Percentiles rank a stretch among this genome's conserved stretches.
These are phyloP conservation scores for Hippophae rhamnoides DNA, from an alignment of 306 rosid species.

Conservation along the genomic window DNA sequence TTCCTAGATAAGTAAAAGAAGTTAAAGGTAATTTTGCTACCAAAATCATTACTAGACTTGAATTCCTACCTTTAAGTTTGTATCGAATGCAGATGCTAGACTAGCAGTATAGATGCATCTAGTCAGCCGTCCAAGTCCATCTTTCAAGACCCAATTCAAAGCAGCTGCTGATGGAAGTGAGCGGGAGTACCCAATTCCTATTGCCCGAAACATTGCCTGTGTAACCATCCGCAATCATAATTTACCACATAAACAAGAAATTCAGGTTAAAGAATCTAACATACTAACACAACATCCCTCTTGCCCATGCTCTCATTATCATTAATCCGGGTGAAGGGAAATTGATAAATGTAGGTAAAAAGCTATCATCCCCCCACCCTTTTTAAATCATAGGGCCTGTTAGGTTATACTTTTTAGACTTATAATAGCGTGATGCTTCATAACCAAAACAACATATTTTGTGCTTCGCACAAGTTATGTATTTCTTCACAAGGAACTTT, in stretches of 20 bases:
- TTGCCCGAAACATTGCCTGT: conserved; percentile 92
- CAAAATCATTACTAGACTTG: conserved; percentile 1
- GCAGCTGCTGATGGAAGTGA: conserved; percentile 97
- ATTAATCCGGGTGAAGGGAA: no score
- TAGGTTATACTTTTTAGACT: no score
- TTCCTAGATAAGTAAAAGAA: not conserved
- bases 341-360: no score
- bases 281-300: not conserved
- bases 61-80: conserved; percentile 68
- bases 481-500: no score
- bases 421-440: no score
- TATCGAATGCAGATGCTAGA: conserved; percentile 78
- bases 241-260: conserved; percentile 12
- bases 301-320: no score
- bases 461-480: no score
- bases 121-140: conserved; percentile 83
- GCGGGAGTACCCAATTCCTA: conserved; percentile 66
- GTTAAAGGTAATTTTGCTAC: not conserved
- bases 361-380: no score
- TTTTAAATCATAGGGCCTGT: no score
- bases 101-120: conserved; percentile 87
- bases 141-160: conserved; percentile 84
- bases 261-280: conserved; percentile 3
- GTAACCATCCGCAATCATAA: conserved; percentile 24
- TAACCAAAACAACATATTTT: no score